phyloP scores from a whole-genome alignment of 192 early-diverging fungal genomes.

The Coemansia sp. region DNA sequence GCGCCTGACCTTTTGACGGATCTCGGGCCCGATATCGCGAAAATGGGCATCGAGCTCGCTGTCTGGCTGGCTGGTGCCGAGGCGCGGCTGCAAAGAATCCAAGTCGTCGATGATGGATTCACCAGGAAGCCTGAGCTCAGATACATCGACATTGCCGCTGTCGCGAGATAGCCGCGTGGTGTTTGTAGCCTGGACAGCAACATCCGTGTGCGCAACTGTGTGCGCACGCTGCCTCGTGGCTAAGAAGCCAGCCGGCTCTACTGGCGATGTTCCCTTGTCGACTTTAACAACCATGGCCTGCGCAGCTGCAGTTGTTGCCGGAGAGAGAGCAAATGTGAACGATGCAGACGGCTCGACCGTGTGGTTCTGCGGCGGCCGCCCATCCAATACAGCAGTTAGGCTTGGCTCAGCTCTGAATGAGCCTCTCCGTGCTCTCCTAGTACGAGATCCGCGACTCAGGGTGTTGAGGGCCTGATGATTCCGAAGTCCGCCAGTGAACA shows the following conservation, averaged over 20 bases:
- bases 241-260: background rate
- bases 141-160: slow-evolving; percentile 34
- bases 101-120: slow-evolving; percentile 9
- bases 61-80: slow-evolving; percentile 17
- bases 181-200: background rate
- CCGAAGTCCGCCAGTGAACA: slow-evolving; percentile 27
- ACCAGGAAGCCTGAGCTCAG: background rate
- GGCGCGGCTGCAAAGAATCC: slow-evolving; percentile 21
- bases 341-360: background rate
- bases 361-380: background rate
- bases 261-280: slow-evolving; percentile 8
- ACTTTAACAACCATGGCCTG: slow-evolving; percentile 1
- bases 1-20: slow-evolving; percentile 25
- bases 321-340: slow-evolving; percentile 17
- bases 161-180: slow-evolving; percentile 18
- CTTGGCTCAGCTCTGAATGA: slow-evolving; percentile 14
- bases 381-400: background rate
- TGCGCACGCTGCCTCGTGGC: slow-evolving; percentile 21
- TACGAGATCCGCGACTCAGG: slow-evolving; percentile 29
- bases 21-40: slow-evolving; percentile 23
- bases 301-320: background rate
- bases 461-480: slow-evolving; percentile 27
- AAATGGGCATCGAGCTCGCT: slow-evolving; percentile 30
- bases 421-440: slow-evolving; percentile 17
- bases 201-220: slow-evolving; percentile 20